phyloP scores from a whole-genome alignment of 148 eudicot species.

The Rhododendron vialii region DNA sequence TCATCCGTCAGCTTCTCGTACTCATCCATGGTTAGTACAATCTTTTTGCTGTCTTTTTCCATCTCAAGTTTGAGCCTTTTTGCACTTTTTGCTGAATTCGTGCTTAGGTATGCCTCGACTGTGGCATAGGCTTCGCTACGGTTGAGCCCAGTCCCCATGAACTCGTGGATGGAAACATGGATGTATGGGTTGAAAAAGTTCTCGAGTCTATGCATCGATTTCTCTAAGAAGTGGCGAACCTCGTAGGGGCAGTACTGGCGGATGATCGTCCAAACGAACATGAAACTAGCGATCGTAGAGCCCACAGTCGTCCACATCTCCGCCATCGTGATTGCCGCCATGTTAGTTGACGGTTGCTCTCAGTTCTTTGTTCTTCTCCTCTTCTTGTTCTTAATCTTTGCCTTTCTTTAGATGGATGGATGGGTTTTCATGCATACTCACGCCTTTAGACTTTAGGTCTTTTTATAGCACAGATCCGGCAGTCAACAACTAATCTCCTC shows the following conservation, averaged over 20 bases:
- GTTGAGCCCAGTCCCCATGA: slow-evolving; percentile 19
- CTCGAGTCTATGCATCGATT: slow-evolving; percentile 6
- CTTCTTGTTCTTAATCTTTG: neutral
- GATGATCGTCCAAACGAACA: slow-evolving; percentile 47
- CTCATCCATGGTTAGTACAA: slow-evolving; percentile 40
- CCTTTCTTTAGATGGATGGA: neutral
- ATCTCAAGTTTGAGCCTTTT: slow-evolving; percentile 43
- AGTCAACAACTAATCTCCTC: too few species aligned
- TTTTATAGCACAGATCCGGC: neutral
- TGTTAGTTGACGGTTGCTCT: neutral
- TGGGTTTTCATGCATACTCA: neutral
- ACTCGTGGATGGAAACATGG: slow-evolving; percentile 33
- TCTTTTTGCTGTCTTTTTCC: slow-evolving; percentile 22
- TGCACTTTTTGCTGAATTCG: slow-evolving; percentile 25
- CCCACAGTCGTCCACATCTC: slow-evolving; percentile 28
- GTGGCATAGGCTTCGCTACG: slow-evolving; percentile 32
- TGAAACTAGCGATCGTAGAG: slow-evolving; percentile 36
- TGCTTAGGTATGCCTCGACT: slow-evolving; percentile 39
- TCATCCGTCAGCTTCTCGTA: slow-evolving; percentile 26
- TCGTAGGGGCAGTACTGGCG: slow-evolving; percentile 37
- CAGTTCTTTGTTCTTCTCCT: neutral
- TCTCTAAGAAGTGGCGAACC: slow-evolving; percentile 25
- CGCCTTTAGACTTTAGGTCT: neutral
- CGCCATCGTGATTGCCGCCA: slow-evolving; percentile 17
- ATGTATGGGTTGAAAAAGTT: slow-evolving; percentile 34